Percentiles rank a stretch among this genome's conserved stretches.
phyloP scores from a whole-genome alignment of 75 land plant species.

The Picea sitchensis region DNA sequence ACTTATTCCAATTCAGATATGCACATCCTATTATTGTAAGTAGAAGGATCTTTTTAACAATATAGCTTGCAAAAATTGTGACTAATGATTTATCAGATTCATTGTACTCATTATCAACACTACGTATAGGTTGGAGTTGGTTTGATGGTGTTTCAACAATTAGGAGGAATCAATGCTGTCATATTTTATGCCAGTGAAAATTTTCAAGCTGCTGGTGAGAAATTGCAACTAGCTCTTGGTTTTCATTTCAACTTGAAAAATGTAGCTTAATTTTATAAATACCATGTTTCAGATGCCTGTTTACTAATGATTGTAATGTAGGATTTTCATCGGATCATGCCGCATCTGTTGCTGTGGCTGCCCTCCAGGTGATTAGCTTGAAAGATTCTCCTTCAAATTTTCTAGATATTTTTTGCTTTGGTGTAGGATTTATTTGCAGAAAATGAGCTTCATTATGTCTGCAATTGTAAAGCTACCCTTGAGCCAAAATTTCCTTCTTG shows the following conservation, averaged over 20 bases:
- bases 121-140: slow-evolving; percentile 27
- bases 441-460: too few species aligned
- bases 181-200: slow-evolving; percentile 26
- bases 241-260: neutral
- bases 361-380: slow-evolving; percentile 14
- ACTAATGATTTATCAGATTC: neutral
- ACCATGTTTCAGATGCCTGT: neutral
- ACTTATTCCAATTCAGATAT: slow-evolving; percentile 46
- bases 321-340: slow-evolving; percentile 15
- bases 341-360: slow-evolving; percentile 11
- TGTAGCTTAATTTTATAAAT: neutral
- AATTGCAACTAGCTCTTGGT: neutral
- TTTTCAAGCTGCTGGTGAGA: slow-evolving; percentile 28
- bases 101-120: neutral
- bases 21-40: slow-evolving; percentile 16
- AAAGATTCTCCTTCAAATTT: neutral
- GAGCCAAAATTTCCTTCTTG: neutral
- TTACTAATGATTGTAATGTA: neutral
- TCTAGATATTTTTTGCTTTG: neutral
- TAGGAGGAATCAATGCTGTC: slow-evolving; percentile 27
- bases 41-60: neutral
- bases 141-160: slow-evolving; percentile 22
- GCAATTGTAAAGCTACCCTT: too few species aligned
- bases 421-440: neutral
- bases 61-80: neutral